These are phyloP conservation scores for Alternaria hordeiaustralica DNA, from an alignment of 2,329 filamentous ascomycete genomes.

Conservation along the genomic window DNA sequence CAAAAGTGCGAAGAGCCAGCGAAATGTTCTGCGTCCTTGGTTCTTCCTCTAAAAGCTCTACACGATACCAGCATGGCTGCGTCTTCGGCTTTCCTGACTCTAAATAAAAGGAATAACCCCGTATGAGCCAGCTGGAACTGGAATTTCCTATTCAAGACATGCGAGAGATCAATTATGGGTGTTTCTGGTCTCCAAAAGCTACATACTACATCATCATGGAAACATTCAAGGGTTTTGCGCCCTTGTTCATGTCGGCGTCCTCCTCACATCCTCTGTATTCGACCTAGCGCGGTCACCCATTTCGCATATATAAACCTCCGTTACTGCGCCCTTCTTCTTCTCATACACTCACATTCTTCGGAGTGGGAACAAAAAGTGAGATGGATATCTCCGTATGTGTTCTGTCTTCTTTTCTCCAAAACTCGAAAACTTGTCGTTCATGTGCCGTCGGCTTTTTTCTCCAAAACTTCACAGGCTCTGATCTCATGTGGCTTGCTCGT, in stretches of 20 bases:
- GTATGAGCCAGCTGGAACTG: neutral
- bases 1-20: too few species aligned
- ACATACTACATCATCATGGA: too few species aligned
- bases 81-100: neutral
- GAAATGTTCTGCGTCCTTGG: neutral
- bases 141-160: neutral
- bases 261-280: neutral
- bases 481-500: neutral
- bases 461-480: neutral
- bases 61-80: too few species aligned
- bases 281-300: neutral
- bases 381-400: too few species aligned
- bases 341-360: neutral
- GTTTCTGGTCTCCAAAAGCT: neutral
- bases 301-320: neutral
- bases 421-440: too few species aligned
- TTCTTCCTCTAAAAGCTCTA: neutral
- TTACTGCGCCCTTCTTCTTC: neutral
- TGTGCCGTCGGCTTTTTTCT: neutral
- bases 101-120: neutral
- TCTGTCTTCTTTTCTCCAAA: neutral
- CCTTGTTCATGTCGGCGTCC: neutral
- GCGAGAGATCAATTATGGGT: neutral
- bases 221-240: accelerated
- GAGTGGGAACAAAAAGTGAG: too few species aligned